phyloP scores from a whole-genome alignment of 2,329 filamentous ascomycete species.

The Colletotrichum scovillei region DNA sequence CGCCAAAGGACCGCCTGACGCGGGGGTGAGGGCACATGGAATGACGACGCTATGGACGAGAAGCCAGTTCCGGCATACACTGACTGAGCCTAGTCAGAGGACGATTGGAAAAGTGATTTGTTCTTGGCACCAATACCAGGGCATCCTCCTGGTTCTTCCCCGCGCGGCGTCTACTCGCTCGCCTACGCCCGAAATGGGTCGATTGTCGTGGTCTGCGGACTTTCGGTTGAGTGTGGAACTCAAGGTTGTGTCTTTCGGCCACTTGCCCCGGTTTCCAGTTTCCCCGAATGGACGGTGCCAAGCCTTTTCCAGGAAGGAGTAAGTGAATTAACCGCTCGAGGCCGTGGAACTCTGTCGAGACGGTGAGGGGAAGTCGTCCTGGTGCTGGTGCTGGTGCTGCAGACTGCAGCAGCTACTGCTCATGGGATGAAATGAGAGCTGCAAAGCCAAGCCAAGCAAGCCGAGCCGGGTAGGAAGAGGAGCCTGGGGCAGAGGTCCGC shows the following conservation, averaged over 20 bases:
- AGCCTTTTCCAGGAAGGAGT: slow-evolving; percentile 28
- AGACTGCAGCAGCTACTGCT: not conserved
- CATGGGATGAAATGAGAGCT: slow-evolving; percentile 5
- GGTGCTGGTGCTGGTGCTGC: not conserved
- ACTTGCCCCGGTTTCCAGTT: slow-evolving; percentile 23
- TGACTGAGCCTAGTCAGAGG: slow-evolving; percentile 5
- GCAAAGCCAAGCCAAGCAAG: slow-evolving; percentile 19
- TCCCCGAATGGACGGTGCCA: slow-evolving; percentile 25
- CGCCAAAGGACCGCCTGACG: slow-evolving; percentile 15
- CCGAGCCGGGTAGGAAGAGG: slow-evolving; percentile 7
- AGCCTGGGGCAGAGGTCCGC: slow-evolving; percentile 23
- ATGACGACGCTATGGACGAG: not conserved
- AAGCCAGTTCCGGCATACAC: not conserved
- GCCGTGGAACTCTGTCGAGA: slow-evolving; percentile 11
- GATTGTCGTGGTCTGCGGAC: slow-evolving; percentile 20
- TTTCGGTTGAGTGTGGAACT: slow-evolving; percentile 14
- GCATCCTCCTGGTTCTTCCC: slow-evolving; percentile 21
- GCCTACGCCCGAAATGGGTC: slow-evolving; percentile 21
- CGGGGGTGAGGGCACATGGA: slow-evolving; percentile 10
- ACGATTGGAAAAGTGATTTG: slow-evolving; percentile 5
- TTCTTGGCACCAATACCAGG: slow-evolving; percentile 33
- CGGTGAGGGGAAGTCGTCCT: slow-evolving; percentile 20
- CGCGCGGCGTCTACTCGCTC: not conserved
- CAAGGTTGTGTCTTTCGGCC: slow-evolving; percentile 17
- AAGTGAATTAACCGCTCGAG: slow-evolving; percentile 24